Conservation (phyloP, 2,329 filamentous ascomycete species). For the Scopulariopsis brevicaulis region DNA sequence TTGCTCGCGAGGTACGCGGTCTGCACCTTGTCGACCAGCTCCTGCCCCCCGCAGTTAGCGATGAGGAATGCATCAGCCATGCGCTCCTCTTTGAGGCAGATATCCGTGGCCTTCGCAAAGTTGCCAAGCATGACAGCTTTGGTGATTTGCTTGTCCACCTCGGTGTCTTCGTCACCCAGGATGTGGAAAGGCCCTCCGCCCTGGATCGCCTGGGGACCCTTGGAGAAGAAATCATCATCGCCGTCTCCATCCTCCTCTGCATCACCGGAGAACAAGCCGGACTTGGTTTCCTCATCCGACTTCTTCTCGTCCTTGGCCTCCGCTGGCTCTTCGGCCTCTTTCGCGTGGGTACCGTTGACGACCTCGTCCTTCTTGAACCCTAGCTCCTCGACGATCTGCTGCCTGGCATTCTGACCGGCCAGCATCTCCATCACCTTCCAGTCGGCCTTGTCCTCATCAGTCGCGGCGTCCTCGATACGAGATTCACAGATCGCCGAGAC, state of each 20-base stretch:
- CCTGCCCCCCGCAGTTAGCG: constrained; percentile 89
- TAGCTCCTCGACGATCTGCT: constrained; percentile 77
- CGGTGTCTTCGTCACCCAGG: constrained; percentile 71
- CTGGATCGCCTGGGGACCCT: constrained; percentile 83
- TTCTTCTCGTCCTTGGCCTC: constrained; percentile 18
- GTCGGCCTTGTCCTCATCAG: constrained; percentile 87
- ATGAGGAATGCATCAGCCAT: constrained; percentile 97
- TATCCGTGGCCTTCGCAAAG: constrained; percentile 80
- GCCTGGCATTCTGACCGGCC: constrained; percentile 73
- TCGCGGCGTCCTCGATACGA: constrained; percentile 62
- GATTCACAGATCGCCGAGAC: constrained; percentile 68
- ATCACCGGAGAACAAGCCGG: constrained; percentile 70
- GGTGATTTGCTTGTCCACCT: constrained; percentile 78
- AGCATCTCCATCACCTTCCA: constrained; percentile 92
- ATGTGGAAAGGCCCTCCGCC: constrained; percentile 92
- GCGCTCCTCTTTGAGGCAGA: constrained; percentile 78
- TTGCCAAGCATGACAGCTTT: constrained; percentile 79
- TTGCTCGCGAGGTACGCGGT: constrained; percentile 80
- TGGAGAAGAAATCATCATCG: constrained; percentile 79
- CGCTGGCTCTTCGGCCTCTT: constrained; percentile 13
- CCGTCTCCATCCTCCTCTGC: constrained; percentile 52
- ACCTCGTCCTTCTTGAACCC: constrained; percentile 59
- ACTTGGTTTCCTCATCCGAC: constrained; percentile 31
- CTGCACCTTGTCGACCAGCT: constrained; percentile 89
- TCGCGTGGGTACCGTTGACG: constrained; percentile 20